phyloP scores from a whole-genome alignment of 2,329 filamentous ascomycete species.

The Aspergillus eucalypticola region DNA sequence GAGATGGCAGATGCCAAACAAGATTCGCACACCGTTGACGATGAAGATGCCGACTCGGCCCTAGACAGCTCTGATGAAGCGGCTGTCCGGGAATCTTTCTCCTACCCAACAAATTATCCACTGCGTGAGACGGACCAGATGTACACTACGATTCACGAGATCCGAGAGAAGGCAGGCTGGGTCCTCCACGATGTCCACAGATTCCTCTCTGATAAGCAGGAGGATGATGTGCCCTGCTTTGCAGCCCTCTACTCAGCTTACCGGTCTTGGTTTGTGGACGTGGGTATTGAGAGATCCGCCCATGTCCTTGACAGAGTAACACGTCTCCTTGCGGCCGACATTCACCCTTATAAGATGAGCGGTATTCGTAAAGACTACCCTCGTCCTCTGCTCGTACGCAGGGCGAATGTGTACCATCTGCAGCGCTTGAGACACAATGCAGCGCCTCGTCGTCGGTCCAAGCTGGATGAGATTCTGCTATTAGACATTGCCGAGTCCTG shows the following conservation, averaged over 20 bases:
- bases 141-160: constrained; percentile 75
- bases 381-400: constrained; percentile 83
- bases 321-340: constrained; percentile 80
- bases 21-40: constrained; percentile 24
- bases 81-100: constrained; percentile 75
- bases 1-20: constrained; percentile 49
- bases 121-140: constrained; percentile 63
- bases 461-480: constrained; percentile 82
- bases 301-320: constrained; percentile 87
- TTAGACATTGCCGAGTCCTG: constrained; percentile 87
- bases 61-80: constrained; percentile 61
- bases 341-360: constrained; percentile 90
- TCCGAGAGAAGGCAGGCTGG: constrained; percentile 77
- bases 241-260: constrained; percentile 90
- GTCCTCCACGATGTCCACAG: constrained; percentile 80
- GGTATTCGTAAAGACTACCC: constrained; percentile 91
- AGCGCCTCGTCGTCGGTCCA: constrained; percentile 79
- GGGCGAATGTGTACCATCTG: constrained; percentile 91
- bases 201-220: constrained; percentile 80
- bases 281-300: constrained; percentile 92
- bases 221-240: constrained; percentile 95
- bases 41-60: constrained; percentile 50
- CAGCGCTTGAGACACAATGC: constrained; percentile 94
- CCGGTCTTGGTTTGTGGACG: constrained; percentile 94
- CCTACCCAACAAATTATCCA: constrained; percentile 84